Conservation (phyloP, 352 stramenopile genomes). For the Phytophthora crassamura region DNA sequence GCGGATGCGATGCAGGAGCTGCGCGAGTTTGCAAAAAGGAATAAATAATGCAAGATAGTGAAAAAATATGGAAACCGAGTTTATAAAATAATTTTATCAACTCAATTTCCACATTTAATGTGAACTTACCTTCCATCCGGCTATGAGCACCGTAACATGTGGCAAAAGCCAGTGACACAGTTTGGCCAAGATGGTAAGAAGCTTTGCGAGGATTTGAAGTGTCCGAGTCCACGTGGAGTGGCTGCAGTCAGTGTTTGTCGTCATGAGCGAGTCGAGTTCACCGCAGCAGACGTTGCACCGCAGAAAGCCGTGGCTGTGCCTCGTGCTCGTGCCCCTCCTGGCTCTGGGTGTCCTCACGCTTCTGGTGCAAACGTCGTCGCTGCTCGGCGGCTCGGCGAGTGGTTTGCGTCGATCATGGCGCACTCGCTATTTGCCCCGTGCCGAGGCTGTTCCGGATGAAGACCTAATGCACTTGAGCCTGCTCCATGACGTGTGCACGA, state of each 20-base stretch:
- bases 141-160: neutral
- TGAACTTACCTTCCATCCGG: no score
- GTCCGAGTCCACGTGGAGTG: slow-evolving; percentile 15
- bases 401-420: slow-evolving; percentile 27
- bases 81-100: neutral
- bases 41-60: slow-evolving; percentile 13
- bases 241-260: slow-evolving; percentile 17
- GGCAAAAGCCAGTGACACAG: slow-evolving; percentile 25
- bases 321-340: slow-evolving; percentile 29
- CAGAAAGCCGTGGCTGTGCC: slow-evolving; percentile 16
- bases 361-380: slow-evolving; percentile 26
- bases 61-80: neutral
- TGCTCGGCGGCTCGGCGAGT: slow-evolving; percentile 14
- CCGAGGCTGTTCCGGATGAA: slow-evolving; percentile 28
- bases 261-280: slow-evolving; percentile 21
- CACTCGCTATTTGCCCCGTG: slow-evolving; percentile 19
- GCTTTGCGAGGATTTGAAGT: slow-evolving; percentile 33
- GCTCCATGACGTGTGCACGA: slow-evolving; percentile 40
- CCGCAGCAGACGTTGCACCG: neutral
- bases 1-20: slow-evolving; percentile 49
- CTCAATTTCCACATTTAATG: no score
- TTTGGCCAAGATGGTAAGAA: slow-evolving; percentile 25
- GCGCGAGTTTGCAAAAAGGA: slow-evolving; percentile 27
- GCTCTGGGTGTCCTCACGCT: slow-evolving; percentile 24
- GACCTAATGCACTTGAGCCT: slow-evolving; percentile 44